Base-by-base conservation (phyloP, 2,329 filamentous ascomycete species). In the Trichophyton rubrum region DNA sequence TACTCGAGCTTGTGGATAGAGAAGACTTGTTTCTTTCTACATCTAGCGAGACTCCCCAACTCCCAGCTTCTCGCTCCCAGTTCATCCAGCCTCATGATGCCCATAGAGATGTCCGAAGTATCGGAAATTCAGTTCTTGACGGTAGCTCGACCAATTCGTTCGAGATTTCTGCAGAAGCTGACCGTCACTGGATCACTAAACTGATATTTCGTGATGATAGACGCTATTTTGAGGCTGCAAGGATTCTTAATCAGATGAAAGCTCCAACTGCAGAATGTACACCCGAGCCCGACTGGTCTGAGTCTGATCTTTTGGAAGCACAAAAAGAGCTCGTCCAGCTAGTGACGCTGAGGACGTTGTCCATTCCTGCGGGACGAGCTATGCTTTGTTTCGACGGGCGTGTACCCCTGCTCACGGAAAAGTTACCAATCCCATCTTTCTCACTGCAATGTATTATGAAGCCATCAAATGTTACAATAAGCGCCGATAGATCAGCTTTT, bases 191-290 rank as follows among this genome's bases (percentile, higher is more conserved):
- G 8, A 85, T 97, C 6, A 95, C 93, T 33, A 85, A 86, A 58
- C 79, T 93, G 7, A 86, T 99, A 30, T 99, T 97, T 79, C 86
- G 85, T 62, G 90, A 97, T 65, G 93, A 99, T 68, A 85, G 90
- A 62, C 86, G 93, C 40, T 85, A 95, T 60, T 85, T 90, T 63
- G 93, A 99, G 75, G 93, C 90, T 0, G 85, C 86, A 60, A 84
- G 82, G 59, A 79, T 99, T 60, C 79, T 99, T n/a, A 91, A 93
- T 61, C 93, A 93, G 30, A 85, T 87, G 59, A 89, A 87, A 68
- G 80, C 89, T 13, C 85, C 92, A 47, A 78, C 89, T 9, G 85
- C 92, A n/a, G 87, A 88, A 58, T 87, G 92, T 63, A 80, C 86
- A 43, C 83, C 86, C 1, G 81, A 90, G 64, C 84, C 87, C 0